phyloP scores from a whole-genome alignment of 2,329 filamentous ascomycete species.

The Phaeophleospora eucalypticola region DNA sequence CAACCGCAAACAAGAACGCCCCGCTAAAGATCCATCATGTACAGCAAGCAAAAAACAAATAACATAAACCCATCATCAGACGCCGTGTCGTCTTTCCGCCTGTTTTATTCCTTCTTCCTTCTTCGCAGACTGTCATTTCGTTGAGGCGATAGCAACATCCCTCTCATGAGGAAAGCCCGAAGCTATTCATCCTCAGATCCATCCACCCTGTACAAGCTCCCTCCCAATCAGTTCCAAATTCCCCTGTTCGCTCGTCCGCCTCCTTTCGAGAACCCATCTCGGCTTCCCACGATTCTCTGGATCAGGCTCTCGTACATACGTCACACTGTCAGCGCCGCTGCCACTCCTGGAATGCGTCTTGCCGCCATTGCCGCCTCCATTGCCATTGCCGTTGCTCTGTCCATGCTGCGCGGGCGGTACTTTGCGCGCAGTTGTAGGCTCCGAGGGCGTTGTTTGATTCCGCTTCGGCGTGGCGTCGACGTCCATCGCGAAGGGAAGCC shows the following conservation, averaged over 20 bases:
- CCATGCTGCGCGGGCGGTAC: slow-evolving; percentile 8
- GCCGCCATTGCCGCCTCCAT: background rate
- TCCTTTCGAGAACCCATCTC: slow-evolving; percentile 66
- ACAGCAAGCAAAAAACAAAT: too few relatives aligned
- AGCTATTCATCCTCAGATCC: too few relatives aligned
- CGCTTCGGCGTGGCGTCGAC: slow-evolving; percentile 21
- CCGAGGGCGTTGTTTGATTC: slow-evolving; percentile 5
- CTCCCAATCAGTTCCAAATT: slow-evolving; percentile 62
- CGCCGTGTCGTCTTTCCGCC: too few relatives aligned
- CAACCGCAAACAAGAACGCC: too few relatives aligned
- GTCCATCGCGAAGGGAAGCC: slow-evolving; percentile 16
- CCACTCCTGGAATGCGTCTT: slow-evolving; percentile 33
- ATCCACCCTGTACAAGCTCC: slow-evolving; percentile 57
- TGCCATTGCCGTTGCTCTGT: background rate
- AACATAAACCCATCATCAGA: too few relatives aligned
- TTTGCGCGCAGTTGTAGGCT: slow-evolving; percentile 22
- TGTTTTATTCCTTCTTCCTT: too few relatives aligned
- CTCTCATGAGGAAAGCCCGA: too few relatives aligned
- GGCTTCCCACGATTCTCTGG: slow-evolving; percentile 54
- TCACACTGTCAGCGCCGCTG: slow-evolving; percentile 63
- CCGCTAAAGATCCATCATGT: too few relatives aligned
- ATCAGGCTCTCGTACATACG: slow-evolving; percentile 61
- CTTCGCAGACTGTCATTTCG: too few relatives aligned
- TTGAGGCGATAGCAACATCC: too few relatives aligned
- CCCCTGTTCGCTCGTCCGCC: slow-evolving; percentile 62